A percentile compares a stretch with the other conserved stretches of the same genome.
Evolutionary conservation across 305 asterid genomes (phyloP).

Genomic region (Fraxinus ornus): DNA sequence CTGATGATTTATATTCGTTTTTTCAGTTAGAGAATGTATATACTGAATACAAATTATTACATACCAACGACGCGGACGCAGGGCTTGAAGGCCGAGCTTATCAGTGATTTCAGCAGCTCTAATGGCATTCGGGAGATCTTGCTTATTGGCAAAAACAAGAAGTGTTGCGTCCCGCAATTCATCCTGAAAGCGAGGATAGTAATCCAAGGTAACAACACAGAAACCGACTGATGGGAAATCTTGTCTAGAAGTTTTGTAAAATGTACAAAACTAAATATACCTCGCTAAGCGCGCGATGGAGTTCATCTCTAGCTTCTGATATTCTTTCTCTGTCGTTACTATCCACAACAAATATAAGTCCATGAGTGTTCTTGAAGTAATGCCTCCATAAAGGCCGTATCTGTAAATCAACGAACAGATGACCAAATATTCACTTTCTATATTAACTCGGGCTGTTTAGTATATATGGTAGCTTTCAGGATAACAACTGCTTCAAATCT

Average conservation of each 20-base stretch:
- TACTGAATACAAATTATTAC: neutral
- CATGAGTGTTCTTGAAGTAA: conserved; percentile 47
- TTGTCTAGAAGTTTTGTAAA: neutral
- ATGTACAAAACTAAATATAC: conserved; percentile 11
- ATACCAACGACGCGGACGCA: conserved; percentile 48
- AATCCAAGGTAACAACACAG: neutral
- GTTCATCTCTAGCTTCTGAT: conserved; percentile 49
- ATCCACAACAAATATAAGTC: conserved; percentile 53
- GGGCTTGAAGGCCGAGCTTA: conserved; percentile 45
- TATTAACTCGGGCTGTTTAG: neutral
- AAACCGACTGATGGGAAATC: neutral
- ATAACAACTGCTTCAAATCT: neutral
- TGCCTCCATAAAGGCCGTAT: conserved; percentile 50
- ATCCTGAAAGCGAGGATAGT: conserved; percentile 27
- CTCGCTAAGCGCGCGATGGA: conserved; percentile 47
- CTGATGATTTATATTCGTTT: neutral
- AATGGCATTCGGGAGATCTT: conserved; percentile 53
- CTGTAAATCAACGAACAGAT: conserved; percentile 22
- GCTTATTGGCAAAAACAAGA: conserved; percentile 52
- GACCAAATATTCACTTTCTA: neutral
- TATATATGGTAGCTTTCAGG: neutral
- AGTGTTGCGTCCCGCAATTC: conserved; percentile 39
- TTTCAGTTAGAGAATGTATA: neutral
- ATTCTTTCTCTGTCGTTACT: conserved; percentile 46
- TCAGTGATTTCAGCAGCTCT: conserved; percentile 47